phyloP scores from a whole-genome alignment of 169 alveolate species.

The Plasmodium adleri region DNA sequence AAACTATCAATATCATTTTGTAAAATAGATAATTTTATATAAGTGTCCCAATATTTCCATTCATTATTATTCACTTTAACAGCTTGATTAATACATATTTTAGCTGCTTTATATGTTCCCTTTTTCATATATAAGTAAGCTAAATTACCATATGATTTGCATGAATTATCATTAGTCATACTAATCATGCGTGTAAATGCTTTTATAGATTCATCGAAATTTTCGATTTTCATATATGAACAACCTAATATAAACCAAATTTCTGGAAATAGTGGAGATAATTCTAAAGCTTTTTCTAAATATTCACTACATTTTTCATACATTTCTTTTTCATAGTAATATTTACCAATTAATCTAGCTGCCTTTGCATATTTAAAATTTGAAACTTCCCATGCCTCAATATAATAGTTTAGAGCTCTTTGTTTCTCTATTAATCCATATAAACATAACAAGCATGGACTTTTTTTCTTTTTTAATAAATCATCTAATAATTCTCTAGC shows the following conservation, averaged over 20 bases:
- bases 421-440: conserved; percentile 80
- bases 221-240: conserved; percentile 78
- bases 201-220: conserved; percentile 78
- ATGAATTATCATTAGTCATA: conserved; percentile 79
- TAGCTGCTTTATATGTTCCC: conserved; percentile 77
- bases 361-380: conserved; percentile 83
- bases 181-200: conserved; percentile 82
- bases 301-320: conserved; percentile 74
- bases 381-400: conserved; percentile 84
- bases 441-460: conserved; percentile 81
- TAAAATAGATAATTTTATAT: conserved; percentile 74
- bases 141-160: conserved; percentile 86
- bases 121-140: conserved; percentile 82
- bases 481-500: conserved; percentile 83
- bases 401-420: conserved; percentile 77
- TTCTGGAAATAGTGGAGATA: conserved; percentile 82
- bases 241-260: conserved; percentile 83
- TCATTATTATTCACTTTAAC: conserved; percentile 80
- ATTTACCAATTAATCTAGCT: conserved; percentile 83
- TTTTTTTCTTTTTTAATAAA: conserved; percentile 69
- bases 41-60: conserved; percentile 88
- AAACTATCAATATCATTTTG: conserved; percentile 82
- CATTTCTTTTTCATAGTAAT: conserved; percentile 78
- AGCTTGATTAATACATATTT: conserved; percentile 83
- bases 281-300: conserved; percentile 79